Evolutionary conservation across 805 yeast species (phyloP).

Genomic region (Cyberlindnera mycetangii): DNA sequence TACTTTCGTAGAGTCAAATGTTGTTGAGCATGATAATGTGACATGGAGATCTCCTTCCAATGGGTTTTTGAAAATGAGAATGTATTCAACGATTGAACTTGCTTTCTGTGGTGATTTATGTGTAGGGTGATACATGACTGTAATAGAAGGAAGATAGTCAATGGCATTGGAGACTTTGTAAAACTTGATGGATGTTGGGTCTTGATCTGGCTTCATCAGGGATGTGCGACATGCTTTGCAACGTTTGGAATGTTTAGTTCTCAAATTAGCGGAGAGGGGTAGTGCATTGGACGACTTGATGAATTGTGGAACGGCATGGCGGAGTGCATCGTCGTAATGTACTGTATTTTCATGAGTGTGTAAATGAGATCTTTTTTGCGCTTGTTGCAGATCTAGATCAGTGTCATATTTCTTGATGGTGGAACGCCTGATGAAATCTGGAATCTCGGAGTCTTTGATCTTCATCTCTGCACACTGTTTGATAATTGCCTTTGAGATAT

Average conservation of each 20-base stretch:
- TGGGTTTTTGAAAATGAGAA: constrained; percentile 22
- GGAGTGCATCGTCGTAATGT: constrained; percentile 5
- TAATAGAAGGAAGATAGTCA: constrained; percentile 24
- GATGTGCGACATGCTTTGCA: constrained; percentile 30
- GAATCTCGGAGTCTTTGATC: constrained; percentile 11
- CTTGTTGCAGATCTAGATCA: neutral
- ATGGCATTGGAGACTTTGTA: constrained; percentile 28
- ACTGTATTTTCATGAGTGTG: neutral
- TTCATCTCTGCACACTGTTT: constrained; percentile 20
- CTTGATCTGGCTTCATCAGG: constrained; percentile 29
- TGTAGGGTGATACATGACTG: constrained; percentile 8
- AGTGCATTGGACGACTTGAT: neutral
- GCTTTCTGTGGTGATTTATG: neutral
- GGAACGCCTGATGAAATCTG: constrained; percentile 16
- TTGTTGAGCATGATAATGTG: constrained; percentile 15
- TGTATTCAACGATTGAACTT: neutral
- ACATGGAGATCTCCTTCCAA: constrained; percentile 10
- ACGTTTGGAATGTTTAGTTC: constrained; percentile 24
- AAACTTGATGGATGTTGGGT: constrained; percentile 25
- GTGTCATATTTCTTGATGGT: constrained; percentile 10
- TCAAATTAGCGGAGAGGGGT: constrained; percentile 22
- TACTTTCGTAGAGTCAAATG: constrained; percentile 4
- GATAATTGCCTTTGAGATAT: constrained; percentile 14
- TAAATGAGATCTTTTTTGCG: neutral
- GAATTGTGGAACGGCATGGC: constrained; percentile 5